phyloP scores from a whole-genome alignment of 1,284 basidiomycete genomes.

The Rhodotorula sp. region DNA sequence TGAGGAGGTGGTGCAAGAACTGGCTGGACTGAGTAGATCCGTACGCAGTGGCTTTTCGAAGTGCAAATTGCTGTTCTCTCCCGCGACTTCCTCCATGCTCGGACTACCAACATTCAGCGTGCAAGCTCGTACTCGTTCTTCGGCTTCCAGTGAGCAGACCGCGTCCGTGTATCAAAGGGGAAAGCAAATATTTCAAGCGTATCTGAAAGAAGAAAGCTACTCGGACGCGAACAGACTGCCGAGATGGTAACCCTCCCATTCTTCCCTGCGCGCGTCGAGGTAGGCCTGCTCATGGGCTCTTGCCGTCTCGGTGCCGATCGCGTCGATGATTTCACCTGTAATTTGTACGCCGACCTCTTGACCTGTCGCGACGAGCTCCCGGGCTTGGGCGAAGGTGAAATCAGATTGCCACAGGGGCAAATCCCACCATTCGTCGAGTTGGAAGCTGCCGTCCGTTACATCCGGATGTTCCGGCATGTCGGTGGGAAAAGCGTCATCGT shows the following conservation, averaged over 20 bases:
- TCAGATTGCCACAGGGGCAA: not conserved
- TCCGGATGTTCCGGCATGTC: not conserved
- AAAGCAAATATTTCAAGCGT: no score
- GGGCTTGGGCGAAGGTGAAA: not conserved
- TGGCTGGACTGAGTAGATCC: slow-evolving; percentile 22
- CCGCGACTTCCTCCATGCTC: not conserved
- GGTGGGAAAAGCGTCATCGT: not conserved
- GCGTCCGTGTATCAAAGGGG: no score
- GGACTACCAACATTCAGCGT: no score
- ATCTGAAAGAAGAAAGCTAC: no score
- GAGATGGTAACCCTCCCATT: not conserved
- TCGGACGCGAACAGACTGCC: not conserved
- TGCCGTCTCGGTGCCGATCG: slow-evolving; percentile 1
- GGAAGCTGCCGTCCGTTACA: not conserved
- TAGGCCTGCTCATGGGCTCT: slow-evolving; percentile 3
- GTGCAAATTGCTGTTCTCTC: not conserved
- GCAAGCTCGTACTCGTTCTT: no score
- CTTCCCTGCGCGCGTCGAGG: slow-evolving; percentile 5
- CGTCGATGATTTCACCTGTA: not conserved
- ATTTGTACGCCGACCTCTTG: not conserved
- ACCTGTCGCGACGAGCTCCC: not conserved
- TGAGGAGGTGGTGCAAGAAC: slow-evolving; percentile 40
- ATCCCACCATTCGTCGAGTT: not conserved
- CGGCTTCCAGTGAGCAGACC: no score
- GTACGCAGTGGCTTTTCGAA: not conserved